Base-by-base conservation (phyloP, 495 filamentous ascomycete genomes). In the Pseudevernia furfuracea region DNA sequence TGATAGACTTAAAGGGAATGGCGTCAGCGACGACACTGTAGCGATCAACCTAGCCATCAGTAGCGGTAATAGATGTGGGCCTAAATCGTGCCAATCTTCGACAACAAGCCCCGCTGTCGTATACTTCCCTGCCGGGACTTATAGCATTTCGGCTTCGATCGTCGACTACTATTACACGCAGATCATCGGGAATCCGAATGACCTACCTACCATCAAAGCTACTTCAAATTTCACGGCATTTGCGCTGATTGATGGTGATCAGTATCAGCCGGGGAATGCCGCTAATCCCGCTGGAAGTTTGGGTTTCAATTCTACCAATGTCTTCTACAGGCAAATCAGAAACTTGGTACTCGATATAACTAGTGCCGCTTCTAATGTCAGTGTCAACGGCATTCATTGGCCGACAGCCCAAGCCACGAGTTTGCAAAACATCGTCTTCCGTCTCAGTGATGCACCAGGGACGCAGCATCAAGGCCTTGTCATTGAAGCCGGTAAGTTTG, bases 341-440 rank as follows among this genome's bases (percentile, higher is more conserved):
- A 94, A 94, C 69, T 81, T 94, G 59, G 79, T 90, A 63, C 76
- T 94, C 36, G 90, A 94, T 70, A 82, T 84, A 53, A 92, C 87
- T 7, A 75, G 68, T 38, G 82, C 92, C 44, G 79, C 85, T n/a
- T 1, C 73, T 0, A 80, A 69, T 10, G 73, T 74, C 4, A 78
- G 78, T 11, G 81, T 83, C 1, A 80, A 77, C 41, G 89, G 87
- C 44, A 87, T 94, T 60, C 89, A 93, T 69, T 94, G 90, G 90
- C 88, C 88, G 0, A 89, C 80, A 59, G 79, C 78, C 11, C 83
- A 92, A 68, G 87, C 88, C 5, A 87, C 88, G 10, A 89, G 85
- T 69, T 76, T 91, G 41, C 89, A 92, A 71, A 94, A 94, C 72
- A 78, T 92, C 37, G 77, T 84, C 25, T 92, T 95, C 46, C 74